A percentile compares a stretch with the other conserved stretches of the same genome.
Evolutionary conservation across 1,284 basidiomycete genomes (phyloP).

Genomic region (Fomes fomentarius): DNA sequence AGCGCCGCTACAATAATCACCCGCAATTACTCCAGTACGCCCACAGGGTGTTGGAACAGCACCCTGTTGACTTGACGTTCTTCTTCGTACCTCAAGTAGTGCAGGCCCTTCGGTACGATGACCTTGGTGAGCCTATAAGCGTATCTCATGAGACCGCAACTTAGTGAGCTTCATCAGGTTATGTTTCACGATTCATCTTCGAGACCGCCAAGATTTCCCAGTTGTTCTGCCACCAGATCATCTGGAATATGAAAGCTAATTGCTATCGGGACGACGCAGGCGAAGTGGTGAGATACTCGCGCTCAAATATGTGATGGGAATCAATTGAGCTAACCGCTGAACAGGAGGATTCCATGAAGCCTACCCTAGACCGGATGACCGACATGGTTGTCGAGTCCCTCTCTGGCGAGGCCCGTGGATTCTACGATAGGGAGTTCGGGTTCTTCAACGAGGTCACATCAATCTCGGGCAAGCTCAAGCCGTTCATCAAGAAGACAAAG

Average conservation of each 20-base stretch:
- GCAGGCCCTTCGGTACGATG: conserved; percentile 90
- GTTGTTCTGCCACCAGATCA: conserved; percentile 98
- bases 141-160: background rate
- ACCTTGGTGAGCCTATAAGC: conserved; percentile 60
- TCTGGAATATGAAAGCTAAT: conserved; percentile 99
- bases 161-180: conserved; percentile 55
- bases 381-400: conserved; percentile 83
- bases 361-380: conserved; percentile 88
- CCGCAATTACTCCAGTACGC: conserved; percentile 94
- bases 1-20: conserved; percentile 82
- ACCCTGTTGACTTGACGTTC: conserved; percentile 94
- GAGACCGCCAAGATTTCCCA: conserved; percentile 98
- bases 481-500: conserved; percentile 95
- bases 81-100: conserved; percentile 99
- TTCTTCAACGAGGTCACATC: conserved; percentile 98
- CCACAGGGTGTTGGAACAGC: conserved; percentile 93
- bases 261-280: conserved; percentile 90
- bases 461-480: conserved; percentile 97
- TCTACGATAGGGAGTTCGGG: conserved; percentile 94
- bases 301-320: background rate
- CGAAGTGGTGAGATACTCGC: conserved; percentile 64
- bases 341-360: conserved; percentile 95
- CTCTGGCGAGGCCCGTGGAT: conserved; percentile 88
- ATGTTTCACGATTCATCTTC: conserved; percentile 95
- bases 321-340: conserved; percentile 8